Evolutionary conservation across 371 early-diverging fungal genomes (phyloP).

Genomic region (Rhizopus microsporus): DNA sequence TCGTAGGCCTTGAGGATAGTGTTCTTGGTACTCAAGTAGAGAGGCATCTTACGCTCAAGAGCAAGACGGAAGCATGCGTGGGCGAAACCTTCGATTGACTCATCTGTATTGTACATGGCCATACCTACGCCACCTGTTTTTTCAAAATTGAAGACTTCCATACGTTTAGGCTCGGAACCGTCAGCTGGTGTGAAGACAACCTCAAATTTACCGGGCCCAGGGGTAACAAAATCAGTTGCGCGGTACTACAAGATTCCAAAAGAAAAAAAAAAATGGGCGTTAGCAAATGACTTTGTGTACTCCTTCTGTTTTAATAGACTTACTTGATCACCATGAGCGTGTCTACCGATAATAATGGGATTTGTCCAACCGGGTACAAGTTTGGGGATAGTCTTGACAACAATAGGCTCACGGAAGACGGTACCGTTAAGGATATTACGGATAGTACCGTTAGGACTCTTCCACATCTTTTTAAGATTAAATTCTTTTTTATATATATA

Average conservation of each 20-base stretch:
- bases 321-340: slow-evolving; percentile 96
- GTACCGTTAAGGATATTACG: slow-evolving; percentile 96
- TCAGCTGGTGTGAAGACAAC: slow-evolving; percentile 86
- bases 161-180: slow-evolving; percentile 64
- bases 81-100: slow-evolving; percentile 93
- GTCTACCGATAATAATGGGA: slow-evolving; percentile 95
- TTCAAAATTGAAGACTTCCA: slow-evolving; percentile 80
- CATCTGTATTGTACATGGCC: slow-evolving; percentile 95
- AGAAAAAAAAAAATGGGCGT: slow-evolving; percentile 6
- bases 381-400: slow-evolving; percentile 85
- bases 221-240: slow-evolving; percentile 91
- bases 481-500: slow-evolving; percentile 65
- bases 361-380: slow-evolving; percentile 94
- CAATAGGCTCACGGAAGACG: slow-evolving; percentile 97
- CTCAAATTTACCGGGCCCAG: slow-evolving; percentile 89
- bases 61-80: slow-evolving; percentile 95
- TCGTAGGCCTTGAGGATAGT: slow-evolving; percentile 97
- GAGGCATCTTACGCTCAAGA: slow-evolving; percentile 78
- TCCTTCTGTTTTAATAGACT: not conserved
- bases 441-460: slow-evolving; percentile 96
- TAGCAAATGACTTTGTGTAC: not conserved
- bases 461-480: slow-evolving; percentile 95
- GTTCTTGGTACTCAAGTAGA: slow-evolving; percentile 97
- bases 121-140: slow-evolving; percentile 85
- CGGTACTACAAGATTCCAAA: slow-evolving; percentile 70